Percentiles rank a stretch among this genome's conserved stretches.
These are phyloP conservation scores for Penicillium sp. DNA, from an alignment of 2,329 filamentous ascomycete genomes.

Conservation along the genomic window DNA sequence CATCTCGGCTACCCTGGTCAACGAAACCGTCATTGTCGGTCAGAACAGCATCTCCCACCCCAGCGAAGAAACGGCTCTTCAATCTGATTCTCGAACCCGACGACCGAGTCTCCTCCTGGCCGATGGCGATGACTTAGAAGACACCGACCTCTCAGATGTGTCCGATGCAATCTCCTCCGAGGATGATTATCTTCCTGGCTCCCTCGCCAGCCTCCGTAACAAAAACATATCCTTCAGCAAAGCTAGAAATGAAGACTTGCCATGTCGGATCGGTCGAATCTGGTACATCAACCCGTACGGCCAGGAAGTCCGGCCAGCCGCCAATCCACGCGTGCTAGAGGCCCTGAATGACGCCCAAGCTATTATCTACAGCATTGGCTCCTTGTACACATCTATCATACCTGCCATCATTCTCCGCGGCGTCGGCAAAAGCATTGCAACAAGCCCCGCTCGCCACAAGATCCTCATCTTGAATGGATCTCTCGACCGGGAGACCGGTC, in stretches of 20 bases:
- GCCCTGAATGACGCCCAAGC: constrained; percentile 68
- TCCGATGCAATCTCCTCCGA: constrained; percentile 45
- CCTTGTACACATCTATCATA: constrained; percentile 85
- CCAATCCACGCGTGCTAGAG: constrained; percentile 78
- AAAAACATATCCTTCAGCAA: constrained; percentile 86
- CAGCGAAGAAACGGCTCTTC: constrained; percentile 63
- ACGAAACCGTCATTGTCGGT: constrained; percentile 80
- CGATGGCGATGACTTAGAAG: constrained; percentile 38
- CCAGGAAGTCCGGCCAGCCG: constrained; percentile 86
- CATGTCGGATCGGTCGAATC: constrained; percentile 75
- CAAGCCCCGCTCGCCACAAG: constrained; percentile 63
- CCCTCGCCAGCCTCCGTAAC: constrained; percentile 75
- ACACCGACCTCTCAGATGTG: constrained; percentile 33
- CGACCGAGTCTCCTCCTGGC: constrained; percentile 42
- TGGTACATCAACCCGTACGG: constrained; percentile 99
- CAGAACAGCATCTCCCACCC: constrained; percentile 94
- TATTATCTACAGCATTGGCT: constrained; percentile 92
- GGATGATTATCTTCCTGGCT: constrained; percentile 59
- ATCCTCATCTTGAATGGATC: constrained; percentile 84
- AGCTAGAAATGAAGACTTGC: constrained; percentile 75
- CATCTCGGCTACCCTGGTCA: constrained; percentile 79
- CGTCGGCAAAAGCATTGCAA: constrained; percentile 68
- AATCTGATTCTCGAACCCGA: constrained; percentile 33
- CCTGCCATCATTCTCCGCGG: constrained; percentile 80
- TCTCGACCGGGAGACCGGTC: constrained; percentile 84